Evolutionary conservation across 2,329 filamentous ascomycete genomes (phyloP), one percentile per base, ranked within the genome.

Genomic region (Myrmaecium sp.): DNA sequence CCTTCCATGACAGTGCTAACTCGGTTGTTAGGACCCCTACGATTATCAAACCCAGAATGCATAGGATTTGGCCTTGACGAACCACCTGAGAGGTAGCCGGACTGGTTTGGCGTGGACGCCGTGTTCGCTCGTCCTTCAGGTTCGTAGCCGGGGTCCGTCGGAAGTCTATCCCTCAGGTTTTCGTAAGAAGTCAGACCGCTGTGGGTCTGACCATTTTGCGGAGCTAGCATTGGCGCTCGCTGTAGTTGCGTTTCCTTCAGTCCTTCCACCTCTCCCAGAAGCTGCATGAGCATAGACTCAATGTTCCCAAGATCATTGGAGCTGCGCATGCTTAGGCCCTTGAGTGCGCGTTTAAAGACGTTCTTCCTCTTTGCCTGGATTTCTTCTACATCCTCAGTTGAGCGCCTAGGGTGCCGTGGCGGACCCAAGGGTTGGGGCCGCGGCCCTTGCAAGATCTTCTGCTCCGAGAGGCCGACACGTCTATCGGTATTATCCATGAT

Each of bases 301-400:
- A 94, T 93, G 40, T 82, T 78, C 36, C 73, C 70, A 27, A 94
- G 66, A 40, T 98, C 89, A 41, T 78, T 86, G 5, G 77, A 74
- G 27, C 82, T 86, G 57, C 89, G 91, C 44, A 77, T 68, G 40
- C 82, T 82, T 26, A 98, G 61, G 3, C 84, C 84, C 47, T 91
- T 86, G 26, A 98, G 62, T n/a, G 89, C 89, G 35, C 86, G 74
- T 42, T 77, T 79, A 57, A 95, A 89, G n/a, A 98, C 69, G 45
- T 82, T 93, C 53, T 82, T 79, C 46, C 82, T 83, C 66, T 94
- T 94, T 23, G 67, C 63, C 13, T 74, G 62, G 21, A 62, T 42
- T 23, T 74, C 69, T 17, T 70, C 66, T 11, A 68, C 64, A 6
- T 67, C 61, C 8, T 55, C 47, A 6, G 48, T 46, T 14, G 55